Percentiles rank a stretch among this genome's conserved stretches.
phyloP scores from a whole-genome alignment of 495 filamentous ascomycete species.

The Hypoxylon rickii region DNA sequence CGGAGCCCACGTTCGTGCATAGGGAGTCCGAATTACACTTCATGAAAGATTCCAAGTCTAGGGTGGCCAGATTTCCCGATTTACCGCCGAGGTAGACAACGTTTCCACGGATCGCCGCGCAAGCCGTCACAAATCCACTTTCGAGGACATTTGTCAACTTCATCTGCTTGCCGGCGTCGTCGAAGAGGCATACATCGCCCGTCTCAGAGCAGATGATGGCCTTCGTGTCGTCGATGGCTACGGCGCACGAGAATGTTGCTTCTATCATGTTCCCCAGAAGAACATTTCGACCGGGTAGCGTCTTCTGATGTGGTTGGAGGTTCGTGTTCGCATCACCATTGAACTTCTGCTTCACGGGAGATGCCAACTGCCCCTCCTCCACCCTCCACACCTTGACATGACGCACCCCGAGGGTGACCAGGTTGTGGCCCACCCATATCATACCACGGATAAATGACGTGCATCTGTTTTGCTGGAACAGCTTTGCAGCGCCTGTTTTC shows the following conservation, averaged over 20 bases:
- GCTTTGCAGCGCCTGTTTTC: conserved; percentile 78
- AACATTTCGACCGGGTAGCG: conserved; percentile 67
- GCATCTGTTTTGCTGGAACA: conserved; percentile 94
- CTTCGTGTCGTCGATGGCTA: conserved; percentile 69
- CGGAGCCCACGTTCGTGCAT: conserved; percentile 33
- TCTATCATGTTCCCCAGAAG: conserved; percentile 79
- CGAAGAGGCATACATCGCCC: conserved; percentile 76
- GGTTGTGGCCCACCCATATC: conserved; percentile 77
- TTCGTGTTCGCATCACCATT: conserved; percentile 44
- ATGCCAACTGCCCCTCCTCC: conserved; percentile 59
- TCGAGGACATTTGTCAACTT: conserved; percentile 67
- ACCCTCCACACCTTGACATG: conserved; percentile 94
- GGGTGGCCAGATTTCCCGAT: conserved; percentile 47
- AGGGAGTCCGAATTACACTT: conserved; percentile 35
- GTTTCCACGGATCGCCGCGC: conserved; percentile 56
- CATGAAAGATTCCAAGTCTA: conserved; percentile 48
- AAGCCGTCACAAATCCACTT: conserved; percentile 65
- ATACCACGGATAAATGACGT: conserved; percentile 81
- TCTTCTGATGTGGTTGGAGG: conserved; percentile 48
- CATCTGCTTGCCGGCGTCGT: conserved; percentile 72
- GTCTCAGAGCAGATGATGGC: conserved; percentile 74
- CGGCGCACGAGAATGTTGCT: conserved; percentile 78
- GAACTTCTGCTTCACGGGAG: conserved; percentile 54
- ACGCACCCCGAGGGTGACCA: conserved; percentile 75
- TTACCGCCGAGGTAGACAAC: conserved; percentile 50